Conservation (phyloP, 169 alveolate species). For the Perkinsus olseni region DNA sequence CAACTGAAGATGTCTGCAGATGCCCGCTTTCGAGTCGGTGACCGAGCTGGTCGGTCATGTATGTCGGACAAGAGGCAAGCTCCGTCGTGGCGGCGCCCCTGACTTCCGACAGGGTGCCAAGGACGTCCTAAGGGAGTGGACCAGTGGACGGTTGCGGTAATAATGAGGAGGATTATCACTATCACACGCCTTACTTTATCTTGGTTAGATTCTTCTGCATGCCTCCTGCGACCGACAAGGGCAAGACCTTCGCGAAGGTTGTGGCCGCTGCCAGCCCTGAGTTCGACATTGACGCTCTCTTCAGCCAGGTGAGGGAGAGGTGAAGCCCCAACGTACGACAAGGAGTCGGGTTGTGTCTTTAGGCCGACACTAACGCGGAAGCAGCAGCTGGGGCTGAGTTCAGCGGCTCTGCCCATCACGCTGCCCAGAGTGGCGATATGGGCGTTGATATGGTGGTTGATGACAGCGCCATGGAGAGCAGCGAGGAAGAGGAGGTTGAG, state of each 20-base stretch:
- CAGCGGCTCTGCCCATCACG: not conserved
- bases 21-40: not conserved
- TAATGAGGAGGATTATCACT: no score
- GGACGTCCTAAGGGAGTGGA: slow-evolving; percentile 62
- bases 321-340: no score
- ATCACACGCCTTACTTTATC: no score
- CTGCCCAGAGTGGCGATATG: not conserved
- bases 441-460: not conserved
- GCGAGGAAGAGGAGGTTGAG: not conserved
- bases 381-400: not conserved
- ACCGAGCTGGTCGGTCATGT: slow-evolving; percentile 34
- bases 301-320: not conserved
- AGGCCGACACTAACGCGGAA: not conserved
- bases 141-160: slow-evolving; percentile 47
- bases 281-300: not conserved
- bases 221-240: not conserved
- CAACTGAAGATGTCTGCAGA: not conserved
- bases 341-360: not conserved
- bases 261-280: not conserved
- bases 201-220: not conserved
- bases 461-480: not conserved
- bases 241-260: not conserved
- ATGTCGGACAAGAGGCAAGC: slow-evolving; percentile 41
- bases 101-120: slow-evolving; percentile 66
- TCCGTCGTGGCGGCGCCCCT: slow-evolving; percentile 59